Evolutionary conservation across 2,329 filamentous ascomycete genomes (phyloP).

Genomic region (Colletotrichum caudatum): DNA sequence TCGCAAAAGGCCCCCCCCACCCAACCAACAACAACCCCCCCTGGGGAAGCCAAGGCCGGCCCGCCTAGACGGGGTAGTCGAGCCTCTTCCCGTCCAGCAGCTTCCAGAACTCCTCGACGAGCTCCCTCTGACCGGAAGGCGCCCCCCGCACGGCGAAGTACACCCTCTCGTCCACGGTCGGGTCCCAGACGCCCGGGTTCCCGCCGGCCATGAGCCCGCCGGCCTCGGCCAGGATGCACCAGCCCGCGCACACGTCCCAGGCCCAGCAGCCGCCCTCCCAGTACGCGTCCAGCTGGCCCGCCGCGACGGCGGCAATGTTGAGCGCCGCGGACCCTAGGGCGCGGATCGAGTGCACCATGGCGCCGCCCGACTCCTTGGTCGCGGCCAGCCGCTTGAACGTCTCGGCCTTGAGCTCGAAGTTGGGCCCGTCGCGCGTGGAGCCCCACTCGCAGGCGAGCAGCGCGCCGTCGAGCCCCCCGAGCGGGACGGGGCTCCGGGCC

Average conservation of each 20-base stretch:
- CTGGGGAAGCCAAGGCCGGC: too few species aligned
- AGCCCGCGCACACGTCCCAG: constrained; percentile 87
- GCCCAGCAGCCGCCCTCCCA: constrained; percentile 90
- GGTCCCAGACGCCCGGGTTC: constrained; percentile 80
- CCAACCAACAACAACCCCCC: too few species aligned
- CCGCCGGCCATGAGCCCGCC: constrained; percentile 79
- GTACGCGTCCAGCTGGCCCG: constrained; percentile 78
- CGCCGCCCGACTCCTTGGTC: constrained; percentile 71
- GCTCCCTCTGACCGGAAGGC: constrained; percentile 68
- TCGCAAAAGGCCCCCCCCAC: not conserved
- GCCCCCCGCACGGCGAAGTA: constrained; percentile 74
- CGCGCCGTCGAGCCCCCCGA: constrained; percentile 70
- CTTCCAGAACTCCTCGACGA: constrained; percentile 74
- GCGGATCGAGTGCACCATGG: constrained; percentile 82
- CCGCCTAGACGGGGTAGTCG: constrained; percentile 54
- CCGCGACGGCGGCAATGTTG: constrained; percentile 79
- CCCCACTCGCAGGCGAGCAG: constrained; percentile 83
- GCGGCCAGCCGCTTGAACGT: constrained; percentile 73
- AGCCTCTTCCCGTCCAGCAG: constrained; percentile 67
- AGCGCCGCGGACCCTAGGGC: constrained; percentile 79
- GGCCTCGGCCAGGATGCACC: constrained; percentile 80
- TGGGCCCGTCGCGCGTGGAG: constrained; percentile 73
- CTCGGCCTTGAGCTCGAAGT: constrained; percentile 76
- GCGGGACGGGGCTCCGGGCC: constrained; percentile 62
- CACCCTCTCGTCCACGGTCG: constrained; percentile 67